Evolutionary conservation across 108 stramenopile genomes (phyloP).

Genomic region (Aurantiochytrium sp.): DNA sequence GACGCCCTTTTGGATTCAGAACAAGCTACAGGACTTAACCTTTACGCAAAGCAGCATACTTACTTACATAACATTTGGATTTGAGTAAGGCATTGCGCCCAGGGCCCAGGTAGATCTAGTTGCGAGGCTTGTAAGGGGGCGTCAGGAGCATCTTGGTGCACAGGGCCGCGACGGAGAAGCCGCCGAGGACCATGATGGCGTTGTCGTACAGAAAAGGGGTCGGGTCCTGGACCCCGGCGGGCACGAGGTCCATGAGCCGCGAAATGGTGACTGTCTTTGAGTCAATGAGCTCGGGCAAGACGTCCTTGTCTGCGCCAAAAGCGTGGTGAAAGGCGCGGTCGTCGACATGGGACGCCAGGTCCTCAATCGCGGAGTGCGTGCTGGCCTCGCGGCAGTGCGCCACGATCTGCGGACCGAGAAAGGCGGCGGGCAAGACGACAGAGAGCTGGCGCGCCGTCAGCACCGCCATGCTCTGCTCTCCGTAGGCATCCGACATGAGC

Average conservation of each 20-base stretch:
- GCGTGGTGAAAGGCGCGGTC: conserved; percentile 54
- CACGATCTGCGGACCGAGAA: conserved; percentile 11
- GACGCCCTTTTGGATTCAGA: no score
- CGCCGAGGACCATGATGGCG: conserved; percentile 68
- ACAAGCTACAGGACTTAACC: no score
- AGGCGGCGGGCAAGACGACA: conserved; percentile 30
- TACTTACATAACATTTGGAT: no score
- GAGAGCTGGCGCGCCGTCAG: conserved; percentile 61
- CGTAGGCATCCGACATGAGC: conserved; percentile 77
- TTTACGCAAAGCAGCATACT: no score
- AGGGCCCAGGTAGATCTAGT: no score
- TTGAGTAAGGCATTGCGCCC: no score
- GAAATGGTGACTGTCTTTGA: conserved; percentile 72
- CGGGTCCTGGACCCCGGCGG: conserved; percentile 68
- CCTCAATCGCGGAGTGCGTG: conserved; percentile 52
- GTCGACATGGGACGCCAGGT: conserved; percentile 59
- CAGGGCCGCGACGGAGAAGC: conserved; percentile 57
- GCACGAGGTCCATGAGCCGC: conserved; percentile 63
- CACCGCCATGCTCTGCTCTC: conserved; percentile 68
- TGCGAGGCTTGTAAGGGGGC: conserved; percentile 43
- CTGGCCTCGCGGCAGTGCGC: not conserved
- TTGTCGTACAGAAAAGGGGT: conserved; percentile 73
- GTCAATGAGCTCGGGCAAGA: conserved; percentile 60
- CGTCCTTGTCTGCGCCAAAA: conserved; percentile 60
- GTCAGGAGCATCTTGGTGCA: conserved; percentile 54